phyloP scores from a whole-genome alignment of 2,329 filamentous ascomycete genomes.

The Xylaria sp. region DNA sequence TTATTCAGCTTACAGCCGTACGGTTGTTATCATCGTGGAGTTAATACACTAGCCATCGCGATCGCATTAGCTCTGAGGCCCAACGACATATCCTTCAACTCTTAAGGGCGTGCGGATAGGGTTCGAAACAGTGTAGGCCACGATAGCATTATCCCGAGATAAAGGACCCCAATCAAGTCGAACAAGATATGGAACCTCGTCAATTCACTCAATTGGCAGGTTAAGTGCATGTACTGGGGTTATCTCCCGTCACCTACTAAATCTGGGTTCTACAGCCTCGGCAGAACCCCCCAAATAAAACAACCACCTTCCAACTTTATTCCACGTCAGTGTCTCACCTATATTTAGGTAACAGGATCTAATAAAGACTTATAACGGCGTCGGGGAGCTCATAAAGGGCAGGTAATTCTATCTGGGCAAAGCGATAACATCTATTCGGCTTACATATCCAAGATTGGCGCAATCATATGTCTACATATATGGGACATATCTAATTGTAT shows the following conservation, averaged over 20 bases:
- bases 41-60: background rate
- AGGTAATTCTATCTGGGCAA: slow-evolving; percentile 1
- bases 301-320: slow-evolving; percentile 8
- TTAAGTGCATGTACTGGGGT: no score
- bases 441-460: background rate
- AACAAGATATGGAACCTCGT: background rate
- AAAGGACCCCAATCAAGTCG: background rate
- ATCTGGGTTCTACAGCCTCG: background rate
- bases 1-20: background rate
- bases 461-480: slow-evolving; percentile 10
- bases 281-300: slow-evolving; percentile 3
- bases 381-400: background rate
- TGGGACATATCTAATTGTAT: background rate
- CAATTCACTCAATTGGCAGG: background rate
- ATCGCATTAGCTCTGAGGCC: background rate
- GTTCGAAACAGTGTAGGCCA: background rate
- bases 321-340: slow-evolving; percentile 18
- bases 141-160: background rate
- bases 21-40: background rate
- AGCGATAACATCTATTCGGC: background rate
- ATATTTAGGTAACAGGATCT: slow-evolving; percentile 7
- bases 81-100: background rate
- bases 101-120: background rate
- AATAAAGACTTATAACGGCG: background rate
- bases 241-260: background rate